Evolutionary conservation across 106 monocot genomes (phyloP), one percentile per base, ranked within the genome.

Genomic region (Triglochin maritima): DNA sequence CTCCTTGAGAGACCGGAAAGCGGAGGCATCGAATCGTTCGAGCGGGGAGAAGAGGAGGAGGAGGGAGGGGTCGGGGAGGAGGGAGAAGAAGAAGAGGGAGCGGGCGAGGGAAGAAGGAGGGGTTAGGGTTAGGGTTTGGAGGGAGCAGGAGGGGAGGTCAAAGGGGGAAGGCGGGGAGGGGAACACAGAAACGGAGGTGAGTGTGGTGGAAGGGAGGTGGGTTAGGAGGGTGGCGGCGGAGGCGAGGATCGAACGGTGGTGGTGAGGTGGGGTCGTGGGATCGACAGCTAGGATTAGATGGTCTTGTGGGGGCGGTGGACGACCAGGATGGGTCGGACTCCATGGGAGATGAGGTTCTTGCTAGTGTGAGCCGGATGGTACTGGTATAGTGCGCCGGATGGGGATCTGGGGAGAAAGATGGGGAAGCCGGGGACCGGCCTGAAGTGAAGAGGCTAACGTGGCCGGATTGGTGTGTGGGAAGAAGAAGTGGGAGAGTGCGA

Each of bases 131-230:
- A 57, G 69, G 17, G 53, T 12, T 60, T 82, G 90, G 64, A 70
- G 74, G 57, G 83, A 72, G 70, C 85, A 88, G 74, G 83, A 76
- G 67, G 72, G 77, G 51, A 62, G 67, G 66, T 78, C 77, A 58
- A 91, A 49, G 16, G 90, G 91, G 66, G 90, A 86, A 53, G 92
- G 81, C 55, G 82, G 88, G 71, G 96, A 86, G 74, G 88, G 84
- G 81, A 88, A 78, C 74, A 77, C 67, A 55, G 71, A 77, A 80
- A 63, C 70, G 52, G 87, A 72, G 68, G 77, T 77, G 72, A 95
- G 87, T 46, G 80, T 76, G 66, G 77, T 62, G 57, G 79, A 59
- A 7, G 80, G 77, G 4, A 63, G 44, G 50, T 72, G 67, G 49
- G 74, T 70, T 44, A 75, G 61, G 59, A 81, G 45, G 13, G 67